Percentiles rank a stretch among this genome's conserved stretches.
Conservation (phyloP, 2,329 filamentous ascomycete species). For the Arthrinium puccinioides region DNA sequence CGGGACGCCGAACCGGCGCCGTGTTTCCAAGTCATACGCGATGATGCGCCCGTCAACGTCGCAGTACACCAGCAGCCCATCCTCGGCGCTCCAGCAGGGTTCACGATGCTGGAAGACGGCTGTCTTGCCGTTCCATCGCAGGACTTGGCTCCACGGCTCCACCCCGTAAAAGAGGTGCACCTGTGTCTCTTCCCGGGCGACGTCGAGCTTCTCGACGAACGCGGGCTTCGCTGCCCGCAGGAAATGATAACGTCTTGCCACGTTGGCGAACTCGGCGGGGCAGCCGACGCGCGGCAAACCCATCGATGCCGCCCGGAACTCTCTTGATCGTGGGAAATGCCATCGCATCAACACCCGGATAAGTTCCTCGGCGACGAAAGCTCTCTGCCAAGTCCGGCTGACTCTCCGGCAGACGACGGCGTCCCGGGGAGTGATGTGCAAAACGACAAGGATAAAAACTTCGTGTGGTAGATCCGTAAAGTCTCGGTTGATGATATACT, state of each 20-base stretch:
- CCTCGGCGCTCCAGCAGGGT: conserved; percentile 43
- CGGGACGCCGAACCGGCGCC: conserved; percentile 36
- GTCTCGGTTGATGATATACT: too few species aligned
- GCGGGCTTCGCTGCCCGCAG: conserved; percentile 40
- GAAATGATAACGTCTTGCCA: conserved; percentile 48
- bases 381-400: conserved; percentile 37
- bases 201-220: conserved; percentile 34
- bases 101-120: conserved; percentile 38
- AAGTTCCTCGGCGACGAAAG: conserved; percentile 40
- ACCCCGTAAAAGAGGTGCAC: conserved; percentile 23
- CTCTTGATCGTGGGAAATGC: conserved; percentile 45
- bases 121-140: conserved; percentile 31
- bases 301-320: conserved; percentile 31
- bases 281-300: conserved; percentile 19
- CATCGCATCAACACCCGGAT: conserved; percentile 39
- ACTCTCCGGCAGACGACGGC: conserved; percentile 44
- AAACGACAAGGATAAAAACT: conserved; percentile 47
- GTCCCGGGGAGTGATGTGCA: conserved; percentile 40
- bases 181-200: conserved; percentile 24
- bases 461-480: conserved; percentile 46
- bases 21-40: conserved; percentile 42
- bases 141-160: conserved; percentile 35
- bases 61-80: conserved; percentile 49
- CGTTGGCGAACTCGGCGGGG: conserved; percentile 36
- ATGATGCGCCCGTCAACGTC: conserved; percentile 26